Evolutionary conservation across 768 basidiomycete species (phyloP).

Genomic region (Tricholoma flavovirens): DNA sequence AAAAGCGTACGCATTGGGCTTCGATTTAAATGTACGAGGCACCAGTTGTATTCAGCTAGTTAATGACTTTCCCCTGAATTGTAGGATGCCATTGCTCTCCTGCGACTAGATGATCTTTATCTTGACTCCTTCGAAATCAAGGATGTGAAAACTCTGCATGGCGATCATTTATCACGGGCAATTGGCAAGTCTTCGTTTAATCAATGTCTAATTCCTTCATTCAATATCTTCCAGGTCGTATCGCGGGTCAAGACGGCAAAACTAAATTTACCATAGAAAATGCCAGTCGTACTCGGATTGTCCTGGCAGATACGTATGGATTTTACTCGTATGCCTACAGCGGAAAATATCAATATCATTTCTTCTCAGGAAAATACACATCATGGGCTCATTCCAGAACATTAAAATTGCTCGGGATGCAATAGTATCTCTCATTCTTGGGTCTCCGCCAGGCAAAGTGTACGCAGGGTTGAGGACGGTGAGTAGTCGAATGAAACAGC

Average conservation of each 20-base stretch:
- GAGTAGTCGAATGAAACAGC: conserved; percentile 88
- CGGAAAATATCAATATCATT: conserved; percentile 5
- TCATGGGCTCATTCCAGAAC: conserved; percentile 97
- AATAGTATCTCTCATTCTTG: conserved; percentile 90
- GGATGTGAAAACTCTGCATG: conserved; percentile 96
- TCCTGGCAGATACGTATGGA: conserved; percentile 92
- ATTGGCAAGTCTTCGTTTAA: conserved; percentile 53
- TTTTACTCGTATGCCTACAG: not conserved
- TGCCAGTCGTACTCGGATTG: conserved; percentile 92
- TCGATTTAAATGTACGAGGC: conserved; percentile 79
- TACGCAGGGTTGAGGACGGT: conserved; percentile 89
- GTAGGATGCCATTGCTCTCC: conserved; percentile 91
- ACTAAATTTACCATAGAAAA: conserved; percentile 99
- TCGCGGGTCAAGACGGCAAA: conserved; percentile 98
- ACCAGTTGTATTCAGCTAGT: not conserved
- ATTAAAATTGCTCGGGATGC: conserved; percentile 98
- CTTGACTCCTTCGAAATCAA: conserved; percentile 99
- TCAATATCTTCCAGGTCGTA: conserved; percentile 58
- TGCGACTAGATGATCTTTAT: conserved; percentile 94
- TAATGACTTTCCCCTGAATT: not conserved
- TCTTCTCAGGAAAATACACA: conserved; percentile 85
- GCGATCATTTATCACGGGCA: conserved; percentile 96
- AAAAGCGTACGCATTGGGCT: conserved; percentile 90
- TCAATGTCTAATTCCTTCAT: conserved; percentile 3
- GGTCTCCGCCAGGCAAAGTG: conserved; percentile 92